Evolutionary conservation across 1,139 yeast genomes (phyloP), one percentile per base, ranked within the genome.

Genomic region (Candida dubliniensis): DNA sequence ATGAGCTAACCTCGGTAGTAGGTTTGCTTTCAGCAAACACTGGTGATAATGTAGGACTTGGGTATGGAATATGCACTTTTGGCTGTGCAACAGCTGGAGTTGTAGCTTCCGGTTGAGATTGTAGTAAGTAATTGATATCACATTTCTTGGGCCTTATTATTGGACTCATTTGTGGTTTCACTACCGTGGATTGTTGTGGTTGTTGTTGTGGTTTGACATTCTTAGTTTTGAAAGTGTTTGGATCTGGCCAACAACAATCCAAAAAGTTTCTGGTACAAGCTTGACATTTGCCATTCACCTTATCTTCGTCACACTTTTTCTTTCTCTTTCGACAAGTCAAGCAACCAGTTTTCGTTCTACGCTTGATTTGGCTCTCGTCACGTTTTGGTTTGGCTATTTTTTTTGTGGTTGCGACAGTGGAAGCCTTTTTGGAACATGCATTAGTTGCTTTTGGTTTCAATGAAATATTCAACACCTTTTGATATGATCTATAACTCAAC

Each of bases 231-330:
- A 44, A 14, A 26, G 39, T 31, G 13, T 18, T 41, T 13, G 52
- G 43, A 30, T 53, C 59, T 4, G 79, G 78, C 70, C 79, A 76
- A 38, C 70, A 64, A 51, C 79, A 74, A 46, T 71, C 74, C 44
- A 74, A 63, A 46, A 72, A 74, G 65, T 74, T 74, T 49, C 79
- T 61, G 10, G 73, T 66, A 48, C 79, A 74, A 3, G 70, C 77
- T 52, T 72, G 76, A 55, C 79, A 74, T 55, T 74, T 74, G 2
- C 78, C 78, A 47, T 67, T 67, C 11, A 66, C 68, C 31, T 59
- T 64, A 43, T 67, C 66, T 53, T 71, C 76, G 51, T 71, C 77
- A 59, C 77, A 71, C 66, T 71, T 71, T 65, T 71, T 71, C 67
- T 71, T 71, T 58, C 77, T 66, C 57, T 62, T 69, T 45, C 77